Conservation (phyloP, 148 eudicot genomes). For the Cornus controversa region DNA sequence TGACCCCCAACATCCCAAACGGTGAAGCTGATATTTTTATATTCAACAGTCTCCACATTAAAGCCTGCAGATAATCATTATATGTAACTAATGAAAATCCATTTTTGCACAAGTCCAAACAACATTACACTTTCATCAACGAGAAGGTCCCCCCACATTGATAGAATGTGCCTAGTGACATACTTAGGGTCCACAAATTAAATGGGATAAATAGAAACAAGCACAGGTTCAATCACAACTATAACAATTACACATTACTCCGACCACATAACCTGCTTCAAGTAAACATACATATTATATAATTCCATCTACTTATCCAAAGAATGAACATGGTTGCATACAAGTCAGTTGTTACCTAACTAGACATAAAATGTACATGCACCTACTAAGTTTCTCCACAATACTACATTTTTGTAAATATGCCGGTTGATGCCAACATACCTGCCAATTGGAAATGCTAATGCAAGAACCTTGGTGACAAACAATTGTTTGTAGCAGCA, state of each 20-base stretch:
- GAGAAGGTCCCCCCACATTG: not conserved
- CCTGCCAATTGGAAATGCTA: no score
- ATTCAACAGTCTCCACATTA: conserved; percentile 43
- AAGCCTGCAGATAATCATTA: conserved; percentile 20
- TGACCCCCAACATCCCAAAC: conserved; percentile 61
- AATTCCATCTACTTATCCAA: not conserved
- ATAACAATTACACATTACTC: not conserved
- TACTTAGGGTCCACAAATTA: no score
- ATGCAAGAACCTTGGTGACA: no score
- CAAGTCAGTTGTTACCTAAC: not conserved
- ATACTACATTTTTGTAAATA: no score
- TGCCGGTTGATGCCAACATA: no score
- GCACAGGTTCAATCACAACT: not conserved
- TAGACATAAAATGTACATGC: no score
- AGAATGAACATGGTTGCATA: not conserved
- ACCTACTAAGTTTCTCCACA: not conserved
- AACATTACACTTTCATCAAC: not conserved
- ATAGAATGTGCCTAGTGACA: not conserved
- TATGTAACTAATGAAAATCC: not conserved
- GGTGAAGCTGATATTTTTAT: conserved; percentile 57
- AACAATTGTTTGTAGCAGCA: no score
- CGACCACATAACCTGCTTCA: not conserved
- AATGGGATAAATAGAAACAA: no score
- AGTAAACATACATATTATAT: not conserved
- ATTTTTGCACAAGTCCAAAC: not conserved